A percentile compares a stretch with the other conserved stretches of the same genome.
phyloP scores from a whole-genome alignment of 495 filamentous ascomycete genomes.

The Massariosphaeria phaeospora region DNA sequence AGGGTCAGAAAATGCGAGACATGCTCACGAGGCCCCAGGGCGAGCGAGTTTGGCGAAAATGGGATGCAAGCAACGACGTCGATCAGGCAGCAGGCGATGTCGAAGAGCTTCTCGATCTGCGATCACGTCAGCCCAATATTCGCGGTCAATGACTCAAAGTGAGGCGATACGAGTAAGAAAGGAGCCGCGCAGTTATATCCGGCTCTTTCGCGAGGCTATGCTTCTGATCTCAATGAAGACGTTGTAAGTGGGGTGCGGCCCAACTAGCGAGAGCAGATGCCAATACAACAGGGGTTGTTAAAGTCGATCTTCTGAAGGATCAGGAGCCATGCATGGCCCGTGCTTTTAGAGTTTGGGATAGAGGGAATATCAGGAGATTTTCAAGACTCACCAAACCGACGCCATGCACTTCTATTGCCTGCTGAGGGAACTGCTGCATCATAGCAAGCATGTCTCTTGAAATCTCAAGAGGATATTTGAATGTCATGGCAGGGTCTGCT shows the following conservation, averaged over 20 bases:
- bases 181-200: background rate
- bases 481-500: constrained; percentile 56
- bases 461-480: constrained; percentile 66
- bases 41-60: constrained; percentile 51
- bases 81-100: constrained; percentile 65
- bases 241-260: constrained; percentile 1
- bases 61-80: constrained; percentile 68
- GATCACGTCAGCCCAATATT: constrained; percentile 21
- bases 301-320: constrained; percentile 5
- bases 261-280: constrained; percentile 1
- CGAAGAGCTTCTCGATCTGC: constrained; percentile 71
- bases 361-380: background rate
- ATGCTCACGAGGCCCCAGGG: constrained; percentile 64
- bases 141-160: background rate
- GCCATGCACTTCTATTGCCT: constrained; percentile 69
- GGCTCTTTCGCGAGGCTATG: too few relatives aligned
- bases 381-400: constrained; percentile 58
- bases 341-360: background rate
- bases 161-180: background rate
- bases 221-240: background rate
- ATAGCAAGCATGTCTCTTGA: constrained; percentile 62
- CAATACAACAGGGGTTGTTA: constrained; percentile 2
- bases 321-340: background rate
- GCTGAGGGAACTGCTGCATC: constrained; percentile 56
- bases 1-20: constrained; percentile 64